phyloP scores from a whole-genome alignment of 1,284 basidiomycete genomes.

The Sanghuangporus sanghuang region DNA sequence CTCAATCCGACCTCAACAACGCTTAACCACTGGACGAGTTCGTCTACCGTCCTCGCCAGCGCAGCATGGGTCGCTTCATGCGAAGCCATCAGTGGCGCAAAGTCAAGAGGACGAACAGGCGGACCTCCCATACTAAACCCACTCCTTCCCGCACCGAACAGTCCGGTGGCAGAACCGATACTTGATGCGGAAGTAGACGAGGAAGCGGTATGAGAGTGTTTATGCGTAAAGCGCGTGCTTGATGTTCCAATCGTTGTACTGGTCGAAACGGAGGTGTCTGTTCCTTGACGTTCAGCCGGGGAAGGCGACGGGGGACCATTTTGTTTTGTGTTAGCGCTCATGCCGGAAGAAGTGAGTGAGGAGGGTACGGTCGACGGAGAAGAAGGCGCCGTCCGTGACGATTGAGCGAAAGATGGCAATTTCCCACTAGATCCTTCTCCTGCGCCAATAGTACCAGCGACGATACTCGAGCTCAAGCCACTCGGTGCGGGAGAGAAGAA shows the following conservation, averaged over 20 bases:
- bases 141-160: not conserved
- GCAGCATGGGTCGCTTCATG: constrained; percentile 65
- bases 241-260: not conserved
- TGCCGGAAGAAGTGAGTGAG: not conserved
- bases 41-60: constrained; percentile 72
- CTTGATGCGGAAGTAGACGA: constrained; percentile 8
- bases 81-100: constrained; percentile 51
- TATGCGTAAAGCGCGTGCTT: not conserved
- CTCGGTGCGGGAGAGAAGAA: constrained; percentile 38
- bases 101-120: constrained; percentile 63
- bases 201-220: constrained; percentile 1
- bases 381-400: not conserved
- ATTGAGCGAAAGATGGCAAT: not conserved
- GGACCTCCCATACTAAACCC: constrained; percentile 27
- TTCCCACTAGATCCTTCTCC: not conserved
- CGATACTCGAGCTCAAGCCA: constrained; percentile 32
- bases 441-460: not conserved
- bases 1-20: constrained; percentile 70
- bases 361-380: not conserved
- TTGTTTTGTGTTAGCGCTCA: not conserved
- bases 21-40: constrained; percentile 77
- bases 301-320: not conserved
- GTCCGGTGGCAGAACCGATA: constrained; percentile 9
- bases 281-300: constrained; percentile 4
- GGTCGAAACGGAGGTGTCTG: constrained; percentile 7